These are phyloP conservation scores for Linum trigynum DNA, from an alignment of 345 rosid species.

Conservation along the genomic window DNA sequence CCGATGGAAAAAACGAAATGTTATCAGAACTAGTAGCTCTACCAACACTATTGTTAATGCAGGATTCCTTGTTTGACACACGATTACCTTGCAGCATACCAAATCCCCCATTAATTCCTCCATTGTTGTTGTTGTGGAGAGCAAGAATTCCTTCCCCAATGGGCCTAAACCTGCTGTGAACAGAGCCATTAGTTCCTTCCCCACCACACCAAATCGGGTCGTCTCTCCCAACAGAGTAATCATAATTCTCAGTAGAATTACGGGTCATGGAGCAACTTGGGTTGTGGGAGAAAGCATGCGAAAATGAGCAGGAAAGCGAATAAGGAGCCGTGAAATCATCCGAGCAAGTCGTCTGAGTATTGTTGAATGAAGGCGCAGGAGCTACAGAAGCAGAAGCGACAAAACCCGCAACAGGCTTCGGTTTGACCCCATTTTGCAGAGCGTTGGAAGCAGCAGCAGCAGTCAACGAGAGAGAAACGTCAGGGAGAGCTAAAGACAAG, in stretches of 20 bases:
- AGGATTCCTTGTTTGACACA: too few relatives aligned
- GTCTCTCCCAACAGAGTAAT: conserved; percentile 28
- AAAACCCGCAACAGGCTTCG: conserved; percentile 20
- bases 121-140: conserved; percentile 24
- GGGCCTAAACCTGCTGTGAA: conserved; percentile 94
- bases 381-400: conserved; percentile 21
- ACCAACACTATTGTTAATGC: conserved; percentile 21
- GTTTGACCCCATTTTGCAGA: conserved; percentile 33
- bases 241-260: conserved; percentile 65
- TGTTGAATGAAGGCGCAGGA: conserved; percentile 27
- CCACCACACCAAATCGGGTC: conserved; percentile 92
- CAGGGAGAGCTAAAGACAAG: conserved; percentile 82
- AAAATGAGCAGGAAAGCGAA: conserved; percentile 70
- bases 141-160: conserved; percentile 47
- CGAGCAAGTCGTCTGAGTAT: conserved; percentile 53
- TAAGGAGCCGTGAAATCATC: conserved; percentile 75
- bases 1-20: conserved; percentile 83
- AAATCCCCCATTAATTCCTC: too few relatives aligned
- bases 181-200: conserved; percentile 98
- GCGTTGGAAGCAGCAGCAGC: too few relatives aligned
- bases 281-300: conserved; percentile 82
- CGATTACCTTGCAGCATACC: too few relatives aligned
- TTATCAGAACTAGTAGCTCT: conserved; percentile 61
- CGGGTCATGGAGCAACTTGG: conserved; percentile 89
- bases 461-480: conserved; percentile 47